Percentiles rank a stretch among this genome's conserved stretches.
phyloP scores from a whole-genome alignment of 306 rosid genomes.

The Inga laurina region DNA sequence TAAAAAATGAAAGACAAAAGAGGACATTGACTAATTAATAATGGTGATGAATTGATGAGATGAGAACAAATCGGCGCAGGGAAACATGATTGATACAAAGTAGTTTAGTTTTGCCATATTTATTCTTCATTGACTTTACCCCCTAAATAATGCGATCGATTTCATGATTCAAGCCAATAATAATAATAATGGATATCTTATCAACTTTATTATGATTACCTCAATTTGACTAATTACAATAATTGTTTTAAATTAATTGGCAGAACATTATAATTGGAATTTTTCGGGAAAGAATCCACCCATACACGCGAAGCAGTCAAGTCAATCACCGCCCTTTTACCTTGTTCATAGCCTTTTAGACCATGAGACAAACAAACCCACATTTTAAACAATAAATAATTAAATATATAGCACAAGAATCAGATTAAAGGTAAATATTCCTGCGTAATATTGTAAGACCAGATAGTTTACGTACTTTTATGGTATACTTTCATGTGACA shows the following conservation, averaged over 20 bases:
- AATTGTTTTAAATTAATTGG: neutral
- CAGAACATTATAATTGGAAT: neutral
- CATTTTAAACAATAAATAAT: neutral
- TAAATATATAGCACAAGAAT: neutral
- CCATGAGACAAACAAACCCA: neutral
- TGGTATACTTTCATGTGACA: neutral
- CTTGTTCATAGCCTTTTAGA: neutral
- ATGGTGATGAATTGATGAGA: neutral
- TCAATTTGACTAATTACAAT: neutral
- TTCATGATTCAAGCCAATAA: neutral
- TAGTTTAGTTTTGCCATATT: neutral
- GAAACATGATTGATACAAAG: neutral
- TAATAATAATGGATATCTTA: neutral
- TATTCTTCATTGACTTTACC: slow-evolving; percentile 23
- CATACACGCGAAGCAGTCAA: neutral
- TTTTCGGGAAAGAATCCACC: neutral
- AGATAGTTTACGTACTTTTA: neutral
- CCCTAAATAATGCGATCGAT: neutral
- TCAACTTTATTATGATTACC: neutral
- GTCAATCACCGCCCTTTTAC: slow-evolving; percentile 29
- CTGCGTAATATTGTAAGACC: neutral
- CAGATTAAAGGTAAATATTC: neutral
- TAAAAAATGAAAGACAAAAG: neutral
- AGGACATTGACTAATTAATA: neutral
- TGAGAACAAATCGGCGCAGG: neutral